Percentiles rank a stretch among this genome's conserved stretches.
These are phyloP conservation scores for Leucoagaricus sp. DNA, from an alignment of 1,284 basidiomycete species.

Conservation along the genomic window DNA sequence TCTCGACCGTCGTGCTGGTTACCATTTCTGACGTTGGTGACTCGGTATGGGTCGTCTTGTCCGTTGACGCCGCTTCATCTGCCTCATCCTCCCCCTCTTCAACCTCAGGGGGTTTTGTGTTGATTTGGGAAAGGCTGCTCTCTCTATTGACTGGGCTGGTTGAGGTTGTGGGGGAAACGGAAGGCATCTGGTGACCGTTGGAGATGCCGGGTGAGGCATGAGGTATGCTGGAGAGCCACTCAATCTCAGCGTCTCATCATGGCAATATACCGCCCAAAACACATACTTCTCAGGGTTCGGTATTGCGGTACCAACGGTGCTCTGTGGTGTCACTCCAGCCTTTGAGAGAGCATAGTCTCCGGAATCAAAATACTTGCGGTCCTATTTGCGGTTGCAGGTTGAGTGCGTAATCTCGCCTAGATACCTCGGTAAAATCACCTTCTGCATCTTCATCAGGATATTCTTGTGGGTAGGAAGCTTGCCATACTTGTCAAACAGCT, in stretches of 20 bases:
- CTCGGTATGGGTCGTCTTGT: background rate
- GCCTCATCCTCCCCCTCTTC: slow-evolving; percentile 19
- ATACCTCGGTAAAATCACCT: slow-evolving; percentile 51
- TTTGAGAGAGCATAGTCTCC: slow-evolving; percentile 97
- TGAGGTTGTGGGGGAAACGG: slow-evolving; percentile 70
- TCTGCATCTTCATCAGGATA: slow-evolving; percentile 91
- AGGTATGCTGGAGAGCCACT: slow-evolving; percentile 55
- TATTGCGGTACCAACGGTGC: slow-evolving; percentile 89
- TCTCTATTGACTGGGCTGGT: slow-evolving; percentile 65
- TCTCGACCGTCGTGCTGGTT: slow-evolving; percentile 13
- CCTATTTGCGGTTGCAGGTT: slow-evolving; percentile 47
- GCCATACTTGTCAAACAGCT: slow-evolving; percentile 93
- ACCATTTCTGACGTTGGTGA: background rate
- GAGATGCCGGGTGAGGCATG: slow-evolving; percentile 64
- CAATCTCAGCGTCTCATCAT: slow-evolving; percentile 12
- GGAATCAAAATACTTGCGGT: slow-evolving; percentile 98
- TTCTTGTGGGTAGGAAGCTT: slow-evolving; percentile 95
- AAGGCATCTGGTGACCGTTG: slow-evolving; percentile 53
- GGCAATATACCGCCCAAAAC: background rate
- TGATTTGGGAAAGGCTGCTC: slow-evolving; percentile 53
- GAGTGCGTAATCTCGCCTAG: slow-evolving; percentile 10
- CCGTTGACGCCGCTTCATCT: slow-evolving; percentile 6
- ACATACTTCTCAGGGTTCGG: slow-evolving; percentile 93
- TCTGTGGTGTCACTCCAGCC: slow-evolving; percentile 88
- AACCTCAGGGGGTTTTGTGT: slow-evolving; percentile 28